Percentiles rank a stretch among this genome's conserved stretches.
These are phyloP conservation scores for Spongiforma sp. DNA, from an alignment of 1,284 basidiomycete genomes.

Conservation along the genomic window DNA sequence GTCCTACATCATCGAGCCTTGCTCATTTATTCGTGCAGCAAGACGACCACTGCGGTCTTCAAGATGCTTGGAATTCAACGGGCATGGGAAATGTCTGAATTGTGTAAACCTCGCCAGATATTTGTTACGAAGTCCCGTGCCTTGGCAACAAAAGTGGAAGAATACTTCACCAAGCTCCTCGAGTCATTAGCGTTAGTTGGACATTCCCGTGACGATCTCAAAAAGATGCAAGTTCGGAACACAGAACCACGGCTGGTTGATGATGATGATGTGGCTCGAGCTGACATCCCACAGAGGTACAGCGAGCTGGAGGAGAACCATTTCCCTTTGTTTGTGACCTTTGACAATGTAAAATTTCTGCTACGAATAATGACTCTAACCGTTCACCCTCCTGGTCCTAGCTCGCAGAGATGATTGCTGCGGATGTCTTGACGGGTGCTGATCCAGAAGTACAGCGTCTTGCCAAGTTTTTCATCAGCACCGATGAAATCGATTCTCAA, in stretches of 20 bases:
- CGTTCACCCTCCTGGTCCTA: slow-evolving; percentile 12
- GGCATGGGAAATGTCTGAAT: slow-evolving; percentile 42
- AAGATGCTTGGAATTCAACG: slow-evolving; percentile 73
- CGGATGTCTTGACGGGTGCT: slow-evolving; percentile 25
- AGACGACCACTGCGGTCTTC: slow-evolving; percentile 78
- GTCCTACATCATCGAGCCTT: not conserved
- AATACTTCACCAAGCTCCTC: slow-evolving; percentile 62
- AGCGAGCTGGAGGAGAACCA: slow-evolving; percentile 62
- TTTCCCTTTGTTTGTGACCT: slow-evolving; percentile 76
- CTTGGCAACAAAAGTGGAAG: slow-evolving; percentile 69
- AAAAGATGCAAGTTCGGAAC: slow-evolving; percentile 27
- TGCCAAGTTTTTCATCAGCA: slow-evolving; percentile 20
- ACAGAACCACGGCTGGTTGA: slow-evolving; percentile 49
- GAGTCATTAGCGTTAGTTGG: slow-evolving; percentile 50
- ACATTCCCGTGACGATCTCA: slow-evolving; percentile 45
- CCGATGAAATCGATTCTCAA: slow-evolving; percentile 19
- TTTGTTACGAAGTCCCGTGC: slow-evolving; percentile 76
- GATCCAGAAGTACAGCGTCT: slow-evolving; percentile 9
- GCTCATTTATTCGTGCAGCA: slow-evolving; percentile 44
- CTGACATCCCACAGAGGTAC: slow-evolving; percentile 59
- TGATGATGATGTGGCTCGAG: slow-evolving; percentile 52
- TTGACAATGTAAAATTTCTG: slow-evolving; percentile 57
- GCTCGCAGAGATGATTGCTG: slow-evolving; percentile 22
- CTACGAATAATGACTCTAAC: not conserved
- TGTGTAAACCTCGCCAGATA: slow-evolving; percentile 60